Base-by-base conservation (phyloP, 176 grass and related monocot genomes). In the Cenchrus americanus region DNA sequence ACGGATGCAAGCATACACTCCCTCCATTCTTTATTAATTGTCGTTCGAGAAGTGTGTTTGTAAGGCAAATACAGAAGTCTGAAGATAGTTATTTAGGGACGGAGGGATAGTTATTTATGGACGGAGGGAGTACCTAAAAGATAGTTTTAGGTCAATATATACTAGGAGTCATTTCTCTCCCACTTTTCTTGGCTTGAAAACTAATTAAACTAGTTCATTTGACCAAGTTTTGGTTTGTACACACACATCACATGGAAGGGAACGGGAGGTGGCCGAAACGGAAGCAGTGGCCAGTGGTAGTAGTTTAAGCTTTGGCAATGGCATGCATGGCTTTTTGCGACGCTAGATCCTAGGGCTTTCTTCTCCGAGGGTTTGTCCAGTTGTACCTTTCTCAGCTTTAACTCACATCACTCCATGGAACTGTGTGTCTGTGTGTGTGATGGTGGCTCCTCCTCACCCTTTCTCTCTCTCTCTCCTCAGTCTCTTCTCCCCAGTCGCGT, bases 361-460 rank as follows among this genome's bases (percentile, higher is more conserved):
- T 85, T 12, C 37, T 76, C 62, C 5, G 82, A 81, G 64, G 40
- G 72, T 37, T 80, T 82, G 73, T 30, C 59, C 50, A 73, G 48
- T 51, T 89, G 88, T 73, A 67, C 66, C 79, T 43, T 78, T 83
- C 83, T 50, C 79, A 52, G 73, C 84, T 90, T 90, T 90, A 83
- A 72, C 23, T 81, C 43, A 62, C 72, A 72, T 82, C 84, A 41
- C 60, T 53, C 67, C 44, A 77, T 69, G 42, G 66, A 81, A 77
- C 74, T 85, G 40, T 66, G 51, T 21, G 44, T 19, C 74, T 85
- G 40, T 66, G 51, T 21, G 44, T 19, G 66, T 13, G 73, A 55
- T 75, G 24, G 52, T 62, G 68, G 52, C 77, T 23, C 5, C 21
- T 58, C 55, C 46, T n/a, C 32, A 6, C 46, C 12, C 23, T 9